Evolutionary conservation across 176 grass and related monocot species (phyloP), one percentile per base, ranked within the genome.

Genomic region (Lolium multiflorum): DNA sequence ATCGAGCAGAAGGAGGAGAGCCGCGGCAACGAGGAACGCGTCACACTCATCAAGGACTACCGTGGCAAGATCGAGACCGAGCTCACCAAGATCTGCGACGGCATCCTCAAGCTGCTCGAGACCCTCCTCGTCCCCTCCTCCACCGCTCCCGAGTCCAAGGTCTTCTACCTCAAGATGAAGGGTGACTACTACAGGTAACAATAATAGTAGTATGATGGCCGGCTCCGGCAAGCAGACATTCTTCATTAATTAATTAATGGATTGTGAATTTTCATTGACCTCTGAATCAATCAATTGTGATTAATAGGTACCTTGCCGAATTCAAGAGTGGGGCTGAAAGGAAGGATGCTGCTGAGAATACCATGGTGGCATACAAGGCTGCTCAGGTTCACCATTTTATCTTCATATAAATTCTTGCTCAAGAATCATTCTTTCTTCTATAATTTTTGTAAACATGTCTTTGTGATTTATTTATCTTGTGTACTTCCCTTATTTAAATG

Each of bases 111-210:
- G 81, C 89, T 95, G 63, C 87, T 97, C 0, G 92, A 97, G 18
- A 93, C 95, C 7, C 91, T 95, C 84, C 92, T 95, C 61, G 89
- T 97, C 25, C 92, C 95, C 41, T 95, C 95, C 71, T 90, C 92
- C 58, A 90, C 89, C 12, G 86, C 87, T 0, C 79, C 91, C 0
- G 95, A 97, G 85, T 94, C 95, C 20, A 97, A 94, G 92, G 95
- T 97, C 24, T 94, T 97, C 70, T 97, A 97, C 60, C 92, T 97
- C 11, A 97, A 97, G 82, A 95, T 95, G 92, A 97, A 94, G 92
- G 95, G 95, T 62, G 95, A 97, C 79, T 97, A 97, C 87, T 92
- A 97, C 95, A 94, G 95, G 92, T 97, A 83, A 77, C 49, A 54
- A 43, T 43, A 6, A 43, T 43, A 7, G 3, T 35, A 35, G 3